Evolutionary conservation across 495 filamentous ascomycete species (phyloP).

Genomic region (Hypoxylon trugodes): DNA sequence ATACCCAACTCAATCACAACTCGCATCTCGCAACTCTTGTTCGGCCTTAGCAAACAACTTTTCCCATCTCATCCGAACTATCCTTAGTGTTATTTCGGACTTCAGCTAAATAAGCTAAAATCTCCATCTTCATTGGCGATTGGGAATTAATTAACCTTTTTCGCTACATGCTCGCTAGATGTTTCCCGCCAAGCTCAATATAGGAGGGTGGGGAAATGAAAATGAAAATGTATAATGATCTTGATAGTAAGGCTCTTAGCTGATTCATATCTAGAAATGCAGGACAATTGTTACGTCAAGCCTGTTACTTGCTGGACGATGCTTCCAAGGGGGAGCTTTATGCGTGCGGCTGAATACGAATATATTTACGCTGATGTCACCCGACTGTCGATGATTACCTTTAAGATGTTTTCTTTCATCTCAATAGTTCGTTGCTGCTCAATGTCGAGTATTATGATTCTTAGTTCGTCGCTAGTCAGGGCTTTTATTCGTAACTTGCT

Average conservation of each 20-base stretch:
- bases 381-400: neutral
- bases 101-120: slow-evolving; percentile 14
- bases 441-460: neutral
- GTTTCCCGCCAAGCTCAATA: neutral
- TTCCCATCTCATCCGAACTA: slow-evolving; percentile 23
- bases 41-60: neutral
- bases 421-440: neutral
- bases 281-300: slow-evolving; percentile 11
- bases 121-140: slow-evolving; percentile 23
- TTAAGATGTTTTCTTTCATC: neutral
- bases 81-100: neutral
- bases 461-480: neutral
- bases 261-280: neutral
- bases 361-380: slow-evolving; percentile 26
- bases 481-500: neutral
- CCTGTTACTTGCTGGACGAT: slow-evolving; percentile 5
- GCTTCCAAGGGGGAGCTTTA: slow-evolving; percentile 3
- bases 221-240: neutral
- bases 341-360: slow-evolving; percentile 28
- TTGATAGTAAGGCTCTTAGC: neutral
- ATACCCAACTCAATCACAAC: slow-evolving; percentile 11
- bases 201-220: neutral
- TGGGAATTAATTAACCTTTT: neutral
- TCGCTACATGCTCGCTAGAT: neutral
- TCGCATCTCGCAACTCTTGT: neutral